A percentile compares a stretch with the other conserved stretches of the same genome.
phyloP scores from a whole-genome alignment of 306 rosid genomes.

The Fragaria vesca region DNA sequence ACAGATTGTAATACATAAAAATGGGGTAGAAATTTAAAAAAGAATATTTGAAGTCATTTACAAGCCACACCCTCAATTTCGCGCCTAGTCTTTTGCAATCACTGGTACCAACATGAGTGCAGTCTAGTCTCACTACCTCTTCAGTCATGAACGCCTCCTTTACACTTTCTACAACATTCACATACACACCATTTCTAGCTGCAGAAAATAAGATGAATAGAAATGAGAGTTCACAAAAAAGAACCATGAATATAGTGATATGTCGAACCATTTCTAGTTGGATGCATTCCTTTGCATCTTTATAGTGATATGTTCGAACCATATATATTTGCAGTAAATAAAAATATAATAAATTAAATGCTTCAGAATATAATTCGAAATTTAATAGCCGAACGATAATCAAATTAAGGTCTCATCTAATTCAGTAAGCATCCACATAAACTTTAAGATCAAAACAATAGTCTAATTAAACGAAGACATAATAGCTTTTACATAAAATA shows the following conservation, averaged over 20 bases:
- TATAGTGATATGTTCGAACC: no score
- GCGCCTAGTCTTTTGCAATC: constrained; percentile 88
- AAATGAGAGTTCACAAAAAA: background rate
- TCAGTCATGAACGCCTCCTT: constrained; percentile 67
- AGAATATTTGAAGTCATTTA: background rate
- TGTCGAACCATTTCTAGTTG: no score
- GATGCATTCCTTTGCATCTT: no score
- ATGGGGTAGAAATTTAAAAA: background rate
- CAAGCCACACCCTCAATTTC: constrained; percentile 61
- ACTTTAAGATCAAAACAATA: no score
- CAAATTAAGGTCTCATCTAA: no score
- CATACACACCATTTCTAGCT: constrained; percentile 95
- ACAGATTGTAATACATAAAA: background rate
- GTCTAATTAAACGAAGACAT: no score
- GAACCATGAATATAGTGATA: constrained; percentile 15
- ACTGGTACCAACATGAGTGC: constrained; percentile 67
- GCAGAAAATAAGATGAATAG: constrained; percentile 24
- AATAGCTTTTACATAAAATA: no score
- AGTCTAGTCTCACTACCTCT: constrained; percentile 86
- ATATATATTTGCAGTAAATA: no score
- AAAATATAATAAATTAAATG: no score
- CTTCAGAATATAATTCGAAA: no score
- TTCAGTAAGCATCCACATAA: no score
- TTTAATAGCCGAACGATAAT: no score
- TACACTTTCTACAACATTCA: constrained; percentile 69